Conservation (phyloP, 2,329 filamentous ascomycete species). For the Acarospora socialis region DNA sequence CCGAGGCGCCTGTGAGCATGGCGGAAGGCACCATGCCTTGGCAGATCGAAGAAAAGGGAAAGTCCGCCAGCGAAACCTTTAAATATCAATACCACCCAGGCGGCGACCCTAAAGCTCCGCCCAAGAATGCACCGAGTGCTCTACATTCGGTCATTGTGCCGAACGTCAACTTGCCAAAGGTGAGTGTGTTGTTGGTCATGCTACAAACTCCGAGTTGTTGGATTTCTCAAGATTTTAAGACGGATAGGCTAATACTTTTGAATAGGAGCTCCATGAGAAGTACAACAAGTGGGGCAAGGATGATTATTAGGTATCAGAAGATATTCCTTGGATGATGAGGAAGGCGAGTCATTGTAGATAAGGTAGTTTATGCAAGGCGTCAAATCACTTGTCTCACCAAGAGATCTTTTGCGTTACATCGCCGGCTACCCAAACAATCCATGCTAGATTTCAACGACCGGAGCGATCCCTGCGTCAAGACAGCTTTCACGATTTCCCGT, state of each 20-base stretch:
- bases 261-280: constrained; percentile 76
- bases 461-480: no score
- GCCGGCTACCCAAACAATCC: no score
- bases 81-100: constrained; percentile 73
- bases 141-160: constrained; percentile 91
- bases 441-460: no score
- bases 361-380: no score
- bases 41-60: constrained; percentile 56
- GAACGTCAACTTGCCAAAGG: constrained; percentile 83
- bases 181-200: constrained; percentile 27
- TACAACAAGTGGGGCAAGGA: constrained; percentile 99
- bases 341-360: no score
- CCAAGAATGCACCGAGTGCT: constrained; percentile 85
- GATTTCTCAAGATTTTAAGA: neutral
- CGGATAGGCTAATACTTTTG: constrained; percentile 7
- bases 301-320: constrained; percentile 53
- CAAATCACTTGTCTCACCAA: no score
- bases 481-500: no score
- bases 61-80: constrained; percentile 36
- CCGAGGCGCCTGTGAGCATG: constrained; percentile 63
- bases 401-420: no score
- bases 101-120: constrained; percentile 59
- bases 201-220: neutral
- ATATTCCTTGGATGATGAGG: no score
- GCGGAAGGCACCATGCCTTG: constrained; percentile 75